These are phyloP conservation scores for Xerocomus brunneocitrinus DNA, from an alignment of 768 basidiomycete species.

Conservation along the genomic window DNA sequence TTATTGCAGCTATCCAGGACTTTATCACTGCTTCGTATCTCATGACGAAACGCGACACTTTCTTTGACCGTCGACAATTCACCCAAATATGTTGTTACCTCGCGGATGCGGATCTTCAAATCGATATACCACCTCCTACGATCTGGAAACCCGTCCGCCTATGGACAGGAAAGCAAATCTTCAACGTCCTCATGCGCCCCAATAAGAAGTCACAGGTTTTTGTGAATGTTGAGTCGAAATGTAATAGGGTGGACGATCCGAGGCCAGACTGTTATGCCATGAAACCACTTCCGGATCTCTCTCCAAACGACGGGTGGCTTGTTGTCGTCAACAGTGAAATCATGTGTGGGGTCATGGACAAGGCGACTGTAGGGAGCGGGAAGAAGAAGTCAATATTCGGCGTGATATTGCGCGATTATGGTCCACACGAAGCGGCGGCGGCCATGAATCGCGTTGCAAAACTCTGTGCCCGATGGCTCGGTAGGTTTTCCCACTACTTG, in stretches of 20 bases:
- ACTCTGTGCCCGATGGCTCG: constrained; percentile 89
- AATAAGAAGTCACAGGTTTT: constrained; percentile 76
- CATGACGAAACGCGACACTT: constrained; percentile 86
- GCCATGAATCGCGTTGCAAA: constrained; percentile 98
- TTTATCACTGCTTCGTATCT: constrained; percentile 99
- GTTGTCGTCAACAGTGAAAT: constrained; percentile 97
- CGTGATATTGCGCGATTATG: constrained; percentile 95
- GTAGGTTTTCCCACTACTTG: constrained; percentile 38
- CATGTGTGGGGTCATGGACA: constrained; percentile 99
- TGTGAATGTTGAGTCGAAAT: constrained; percentile 96
- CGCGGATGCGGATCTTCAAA: constrained; percentile 83
- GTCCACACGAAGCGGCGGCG: constrained; percentile 85
- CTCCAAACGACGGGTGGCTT: constrained; percentile 96
- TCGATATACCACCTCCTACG: constrained; percentile 92
- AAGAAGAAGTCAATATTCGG: constrained; percentile 99
- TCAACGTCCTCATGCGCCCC: constrained; percentile 94
- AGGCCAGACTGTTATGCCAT: constrained; percentile 59
- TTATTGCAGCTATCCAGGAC: constrained; percentile 99
- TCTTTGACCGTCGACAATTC: constrained; percentile 92
- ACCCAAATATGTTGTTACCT: constrained; percentile 96
- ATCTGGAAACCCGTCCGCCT: constrained; percentile 89
- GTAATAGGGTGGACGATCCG: constrained; percentile 83
- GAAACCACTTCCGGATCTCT: constrained; percentile 73
- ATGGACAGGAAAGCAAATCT: constrained; percentile 99
- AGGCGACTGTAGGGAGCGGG: constrained; percentile 93